Conservation (phyloP, 2,329 filamentous ascomycete species). For the Bipolaris victoriae region DNA sequence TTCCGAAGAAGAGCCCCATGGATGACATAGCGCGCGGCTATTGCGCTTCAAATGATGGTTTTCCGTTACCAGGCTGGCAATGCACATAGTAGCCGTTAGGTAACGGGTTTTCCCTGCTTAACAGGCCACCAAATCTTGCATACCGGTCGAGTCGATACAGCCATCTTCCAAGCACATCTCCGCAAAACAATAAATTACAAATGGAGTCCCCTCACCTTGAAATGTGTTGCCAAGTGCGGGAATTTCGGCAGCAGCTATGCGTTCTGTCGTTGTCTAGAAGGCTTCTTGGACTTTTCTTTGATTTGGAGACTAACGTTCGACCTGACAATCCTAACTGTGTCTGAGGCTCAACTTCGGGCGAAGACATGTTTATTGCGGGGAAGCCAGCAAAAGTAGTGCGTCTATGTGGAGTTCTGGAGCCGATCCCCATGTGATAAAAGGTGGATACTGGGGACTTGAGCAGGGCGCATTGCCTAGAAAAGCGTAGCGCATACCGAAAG, state of each 20-base stretch:
- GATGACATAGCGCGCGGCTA: neutral
- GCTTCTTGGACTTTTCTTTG: neutral
- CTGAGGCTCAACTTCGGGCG: conserved; percentile 20
- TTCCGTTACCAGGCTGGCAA: neutral
- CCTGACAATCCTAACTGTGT: conserved; percentile 7
- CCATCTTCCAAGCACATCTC: neutral
- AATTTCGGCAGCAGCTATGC: conserved; percentile 1
- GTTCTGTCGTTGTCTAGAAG: neutral
- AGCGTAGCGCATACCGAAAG: conserved; percentile 11
- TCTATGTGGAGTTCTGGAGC: conserved; percentile 14
- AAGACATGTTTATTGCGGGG: conserved; percentile 10
- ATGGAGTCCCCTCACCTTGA: neutral
- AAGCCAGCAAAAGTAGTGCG: conserved; percentile 4
- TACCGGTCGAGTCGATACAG: neutral
- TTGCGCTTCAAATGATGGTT: neutral
- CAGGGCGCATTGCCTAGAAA: conserved; percentile 3
- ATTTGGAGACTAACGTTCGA: neutral
- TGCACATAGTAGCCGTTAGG: neutral
- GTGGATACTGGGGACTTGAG: conserved; percentile 3
- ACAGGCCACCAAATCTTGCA: neutral
- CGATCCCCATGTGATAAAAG: conserved; percentile 10
- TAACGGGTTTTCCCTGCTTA: neutral
- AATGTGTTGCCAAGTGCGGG: neutral
- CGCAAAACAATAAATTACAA: neutral
- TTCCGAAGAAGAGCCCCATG: neutral